Percentiles rank a stretch among this genome's conserved stretches.
These are phyloP conservation scores for Aspergillus olivimuriae DNA, from an alignment of 495 filamentous ascomycete genomes.

Conservation along the genomic window DNA sequence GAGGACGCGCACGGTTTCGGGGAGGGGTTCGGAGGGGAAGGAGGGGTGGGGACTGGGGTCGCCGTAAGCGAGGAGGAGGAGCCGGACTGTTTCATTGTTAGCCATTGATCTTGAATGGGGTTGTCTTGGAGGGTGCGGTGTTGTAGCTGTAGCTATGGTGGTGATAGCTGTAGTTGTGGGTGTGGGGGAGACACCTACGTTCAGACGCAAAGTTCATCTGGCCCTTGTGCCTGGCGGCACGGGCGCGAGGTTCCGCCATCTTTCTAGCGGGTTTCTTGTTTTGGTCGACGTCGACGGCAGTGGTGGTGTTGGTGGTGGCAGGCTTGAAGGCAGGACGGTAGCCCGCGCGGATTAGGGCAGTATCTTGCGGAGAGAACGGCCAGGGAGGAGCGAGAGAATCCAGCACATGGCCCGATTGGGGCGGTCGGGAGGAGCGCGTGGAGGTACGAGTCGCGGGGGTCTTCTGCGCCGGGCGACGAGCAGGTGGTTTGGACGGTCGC, in stretches of 20 bases:
- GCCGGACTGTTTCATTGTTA: no score
- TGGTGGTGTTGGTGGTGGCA: neutral
- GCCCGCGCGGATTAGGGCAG: slow-evolving; percentile 18
- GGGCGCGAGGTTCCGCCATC: slow-evolving; percentile 68
- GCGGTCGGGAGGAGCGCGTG: no score
- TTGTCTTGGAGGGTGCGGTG: no score
- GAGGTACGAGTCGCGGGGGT: no score
- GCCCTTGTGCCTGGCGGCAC: slow-evolving; percentile 76
- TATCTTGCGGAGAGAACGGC: slow-evolving; percentile 18
- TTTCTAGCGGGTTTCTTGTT: slow-evolving; percentile 6
- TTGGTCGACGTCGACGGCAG: slow-evolving; percentile 7
- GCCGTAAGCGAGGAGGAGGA: slow-evolving; percentile 82
- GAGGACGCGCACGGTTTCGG: slow-evolving; percentile 75
- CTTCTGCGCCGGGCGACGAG: no score
- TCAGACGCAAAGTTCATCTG: slow-evolving; percentile 85
- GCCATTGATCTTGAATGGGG: no score
- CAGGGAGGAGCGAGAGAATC: slow-evolving; percentile 11
- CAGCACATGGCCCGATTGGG: slow-evolving; percentile 11
- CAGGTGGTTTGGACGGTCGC: neutral
- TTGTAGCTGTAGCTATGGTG: no score
- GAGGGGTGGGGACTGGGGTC: slow-evolving; percentile 50
- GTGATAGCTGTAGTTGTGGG: no score
- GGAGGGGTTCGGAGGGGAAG: slow-evolving; percentile 53
- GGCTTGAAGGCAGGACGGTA: slow-evolving; percentile 21
- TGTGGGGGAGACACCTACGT: slow-evolving; percentile 42